Conservation (phyloP, 2,329 filamentous ascomycete species). For the Diaporthe eres region DNA sequence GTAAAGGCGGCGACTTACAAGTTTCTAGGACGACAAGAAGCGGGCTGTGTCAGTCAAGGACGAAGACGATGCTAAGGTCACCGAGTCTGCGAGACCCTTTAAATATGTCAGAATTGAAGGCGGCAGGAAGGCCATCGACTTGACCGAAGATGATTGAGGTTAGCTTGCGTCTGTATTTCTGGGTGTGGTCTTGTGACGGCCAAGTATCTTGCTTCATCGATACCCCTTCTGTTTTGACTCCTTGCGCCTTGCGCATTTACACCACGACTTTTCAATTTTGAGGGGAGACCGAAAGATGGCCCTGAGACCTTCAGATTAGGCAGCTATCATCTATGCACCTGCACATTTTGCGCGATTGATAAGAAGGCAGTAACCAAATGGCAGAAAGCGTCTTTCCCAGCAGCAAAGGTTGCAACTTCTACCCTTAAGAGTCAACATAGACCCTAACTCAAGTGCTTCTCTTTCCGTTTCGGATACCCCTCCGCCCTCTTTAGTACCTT, state of each 20-base stretch:
- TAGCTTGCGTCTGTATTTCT: not conserved
- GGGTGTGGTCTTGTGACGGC: not conserved
- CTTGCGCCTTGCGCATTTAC: not conserved
- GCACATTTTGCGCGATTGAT: too few species aligned
- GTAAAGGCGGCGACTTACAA: not conserved
- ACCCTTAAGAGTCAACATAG: not conserved
- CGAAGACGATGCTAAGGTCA: constrained; percentile 45
- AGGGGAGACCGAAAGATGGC: not conserved
- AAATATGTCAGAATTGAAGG: constrained; percentile 38
- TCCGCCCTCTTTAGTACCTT: too few species aligned
- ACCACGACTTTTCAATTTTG: not conserved
- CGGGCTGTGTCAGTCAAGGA: constrained; percentile 46
- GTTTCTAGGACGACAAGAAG: constrained; percentile 39
- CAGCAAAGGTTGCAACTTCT: not conserved
- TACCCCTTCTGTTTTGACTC: not conserved
- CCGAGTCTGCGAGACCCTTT: not conserved
- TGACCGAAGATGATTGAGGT: constrained; percentile 36
- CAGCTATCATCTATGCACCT: too few species aligned
- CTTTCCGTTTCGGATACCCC: not conserved
- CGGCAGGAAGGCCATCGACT: constrained; percentile 39
- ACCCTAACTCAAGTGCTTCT: not conserved
- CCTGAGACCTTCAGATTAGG: too few species aligned
- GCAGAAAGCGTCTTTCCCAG: too few species aligned
- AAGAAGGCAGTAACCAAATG: too few species aligned
- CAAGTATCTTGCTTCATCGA: not conserved